Evolutionary conservation across 257 asterid genomes (phyloP).

Genomic region (Solanum commersonii): DNA sequence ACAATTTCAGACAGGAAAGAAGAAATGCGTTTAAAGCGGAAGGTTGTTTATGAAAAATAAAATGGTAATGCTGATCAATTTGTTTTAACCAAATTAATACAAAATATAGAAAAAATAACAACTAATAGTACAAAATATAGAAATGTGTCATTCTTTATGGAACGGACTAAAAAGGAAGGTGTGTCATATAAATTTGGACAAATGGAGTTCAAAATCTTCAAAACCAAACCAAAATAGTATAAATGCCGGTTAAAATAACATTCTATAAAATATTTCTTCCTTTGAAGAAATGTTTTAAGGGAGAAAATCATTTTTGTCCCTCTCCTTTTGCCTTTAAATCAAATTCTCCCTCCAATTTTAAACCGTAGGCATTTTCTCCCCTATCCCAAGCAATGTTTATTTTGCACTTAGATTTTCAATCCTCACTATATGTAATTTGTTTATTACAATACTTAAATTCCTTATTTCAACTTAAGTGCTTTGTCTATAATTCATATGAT

Average conservation of each 20-base stretch:
- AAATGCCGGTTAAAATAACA: not conserved
- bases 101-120: not conserved
- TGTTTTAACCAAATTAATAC: not conserved
- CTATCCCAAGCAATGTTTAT: not conserved
- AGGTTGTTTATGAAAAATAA: slow-evolving; percentile 3
- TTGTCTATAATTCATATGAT: not conserved
- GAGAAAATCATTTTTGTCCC: not conserved
- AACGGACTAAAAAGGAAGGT: too few species aligned
- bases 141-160: not conserved
- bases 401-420: not conserved
- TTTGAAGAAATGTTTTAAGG: not conserved
- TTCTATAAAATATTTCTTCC: not conserved
- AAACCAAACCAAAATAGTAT: not conserved
- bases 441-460: too few species aligned
- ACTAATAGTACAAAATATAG: not conserved
- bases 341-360: not conserved
- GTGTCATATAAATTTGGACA: not conserved
- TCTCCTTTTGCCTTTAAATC: not conserved
- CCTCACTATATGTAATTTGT: not conserved
- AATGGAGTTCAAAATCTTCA: not conserved
- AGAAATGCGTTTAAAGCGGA: slow-evolving; percentile 5
- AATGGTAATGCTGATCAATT: not conserved
- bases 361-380: not conserved
- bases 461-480: too few species aligned
- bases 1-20: slow-evolving; percentile 4